Conservation (phyloP, 1,284 basidiomycete genomes). For the Phellopilus nigrolimitatus region DNA sequence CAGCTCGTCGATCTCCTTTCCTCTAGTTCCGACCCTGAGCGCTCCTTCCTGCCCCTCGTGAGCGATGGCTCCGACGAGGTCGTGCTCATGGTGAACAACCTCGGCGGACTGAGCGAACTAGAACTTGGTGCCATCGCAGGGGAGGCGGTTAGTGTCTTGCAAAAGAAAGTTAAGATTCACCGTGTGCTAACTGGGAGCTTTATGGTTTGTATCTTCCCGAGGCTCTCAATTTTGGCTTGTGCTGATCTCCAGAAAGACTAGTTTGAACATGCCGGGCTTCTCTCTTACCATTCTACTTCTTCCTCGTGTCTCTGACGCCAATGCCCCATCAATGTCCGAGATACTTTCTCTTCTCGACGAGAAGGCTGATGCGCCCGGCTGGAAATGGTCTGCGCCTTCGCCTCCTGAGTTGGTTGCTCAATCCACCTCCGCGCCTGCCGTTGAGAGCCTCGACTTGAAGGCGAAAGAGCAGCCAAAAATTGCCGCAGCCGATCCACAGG, state of each 20-base stretch:
- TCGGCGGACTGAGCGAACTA: conserved; percentile 83
- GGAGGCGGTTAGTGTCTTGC: conserved; percentile 55
- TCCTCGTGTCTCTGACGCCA: conserved; percentile 41
- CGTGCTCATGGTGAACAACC: conserved; percentile 72
- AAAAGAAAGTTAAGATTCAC: conserved; percentile 47
- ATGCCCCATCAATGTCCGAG: conserved; percentile 37
- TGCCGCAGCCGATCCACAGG: conserved; percentile 38
- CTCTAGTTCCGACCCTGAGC: conserved; percentile 72
- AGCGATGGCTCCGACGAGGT: conserved; percentile 60
- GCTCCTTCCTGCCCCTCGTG: conserved; percentile 81
- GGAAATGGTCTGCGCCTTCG: conserved; percentile 65
- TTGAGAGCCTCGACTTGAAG: conserved; percentile 21
- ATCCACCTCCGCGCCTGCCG: conserved; percentile 23
- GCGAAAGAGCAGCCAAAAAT: conserved; percentile 27
- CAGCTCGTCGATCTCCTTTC: conserved; percentile 71
- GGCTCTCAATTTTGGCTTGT: not conserved
- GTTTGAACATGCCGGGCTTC: conserved; percentile 93
- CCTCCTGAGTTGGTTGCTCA: conserved; percentile 29
- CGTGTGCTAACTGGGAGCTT: conserved; percentile 75
- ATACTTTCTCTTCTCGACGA: conserved; percentile 79
- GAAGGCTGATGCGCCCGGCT: conserved; percentile 71
- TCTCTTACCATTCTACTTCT: conserved; percentile 84
- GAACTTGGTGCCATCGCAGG: conserved; percentile 72
- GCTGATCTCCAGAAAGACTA: conserved; percentile 51
- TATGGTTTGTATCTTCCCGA: conserved; percentile 54